These are phyloP conservation scores for Albifimbria verrucaria DNA, from an alignment of 2,329 filamentous ascomycete species.

Conservation along the genomic window DNA sequence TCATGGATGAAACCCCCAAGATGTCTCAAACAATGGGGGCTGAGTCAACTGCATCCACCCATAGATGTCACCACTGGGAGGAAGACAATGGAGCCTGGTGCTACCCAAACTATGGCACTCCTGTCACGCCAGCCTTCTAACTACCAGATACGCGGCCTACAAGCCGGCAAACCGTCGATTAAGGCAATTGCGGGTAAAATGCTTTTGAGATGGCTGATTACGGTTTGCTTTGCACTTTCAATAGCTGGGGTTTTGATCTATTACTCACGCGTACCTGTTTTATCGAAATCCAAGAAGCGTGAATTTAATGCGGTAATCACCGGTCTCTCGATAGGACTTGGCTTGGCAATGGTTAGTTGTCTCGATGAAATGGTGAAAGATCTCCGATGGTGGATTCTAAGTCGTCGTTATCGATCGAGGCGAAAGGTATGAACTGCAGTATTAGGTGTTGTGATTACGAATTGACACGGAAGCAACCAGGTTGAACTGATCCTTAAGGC, in stretches of 20 bases:
- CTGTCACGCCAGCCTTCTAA: background rate
- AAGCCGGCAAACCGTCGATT: background rate
- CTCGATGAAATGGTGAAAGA: slow-evolving; percentile 41
- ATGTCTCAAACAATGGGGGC: too few species aligned
- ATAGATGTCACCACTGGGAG: too few species aligned
- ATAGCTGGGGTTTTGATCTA: slow-evolving; percentile 15
- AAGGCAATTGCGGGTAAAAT: background rate
- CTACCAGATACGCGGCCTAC: background rate
- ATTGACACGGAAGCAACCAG: slow-evolving; percentile 2
- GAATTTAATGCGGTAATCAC: slow-evolving; percentile 42
- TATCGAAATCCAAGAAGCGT: slow-evolving; percentile 27
- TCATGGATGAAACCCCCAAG: too few species aligned
- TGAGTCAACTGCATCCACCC: too few species aligned
- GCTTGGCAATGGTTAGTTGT: slow-evolving; percentile 38
- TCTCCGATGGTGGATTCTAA: slow-evolving; percentile 44
- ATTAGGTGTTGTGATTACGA: background rate
- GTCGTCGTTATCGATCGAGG: slow-evolving; percentile 29
- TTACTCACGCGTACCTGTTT: slow-evolving; percentile 12
- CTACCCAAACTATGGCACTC: too few species aligned
- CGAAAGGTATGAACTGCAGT: slow-evolving; percentile 40
- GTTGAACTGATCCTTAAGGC: slow-evolving; percentile 15
- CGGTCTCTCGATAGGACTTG: slow-evolving; percentile 37
- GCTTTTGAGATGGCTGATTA: slow-evolving; percentile 13
- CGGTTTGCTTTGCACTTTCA: slow-evolving; percentile 10
- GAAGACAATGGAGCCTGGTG: background rate